A percentile compares a stretch with the other conserved stretches of the same genome.
phyloP scores from a whole-genome alignment of 768 basidiomycete genomes.

The Rhodosporidiobolus odoratus region DNA sequence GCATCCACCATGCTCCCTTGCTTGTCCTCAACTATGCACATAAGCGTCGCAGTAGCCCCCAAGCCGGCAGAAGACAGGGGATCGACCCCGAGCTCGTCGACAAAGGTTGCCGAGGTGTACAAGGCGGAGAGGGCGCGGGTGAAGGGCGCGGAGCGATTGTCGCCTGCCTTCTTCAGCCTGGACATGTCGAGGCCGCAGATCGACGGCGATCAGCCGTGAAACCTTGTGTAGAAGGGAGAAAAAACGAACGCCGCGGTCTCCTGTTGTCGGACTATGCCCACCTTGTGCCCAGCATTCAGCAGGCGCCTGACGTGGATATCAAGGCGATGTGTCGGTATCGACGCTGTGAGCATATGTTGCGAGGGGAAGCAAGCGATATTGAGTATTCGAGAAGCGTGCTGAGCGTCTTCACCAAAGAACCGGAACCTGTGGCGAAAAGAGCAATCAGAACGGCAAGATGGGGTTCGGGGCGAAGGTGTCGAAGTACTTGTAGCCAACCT shows the following conservation, averaged over 20 bases:
- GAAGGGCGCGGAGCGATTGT: constrained; percentile 68
- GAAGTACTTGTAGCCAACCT: constrained; percentile 61
- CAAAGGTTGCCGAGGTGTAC: constrained; percentile 56
- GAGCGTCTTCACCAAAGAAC: constrained; percentile 77
- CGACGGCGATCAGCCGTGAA: no score
- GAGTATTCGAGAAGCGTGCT: constrained; percentile 49
- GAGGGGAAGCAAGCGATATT: constrained; percentile 68
- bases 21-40: constrained; percentile 65
- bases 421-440: constrained; percentile 43
- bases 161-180: constrained; percentile 67
- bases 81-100: constrained; percentile 56
- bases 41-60: constrained; percentile 60
- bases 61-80: constrained; percentile 47
- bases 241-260: constrained; percentile 66
- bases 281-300: constrained; percentile 70
- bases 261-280: constrained; percentile 73
- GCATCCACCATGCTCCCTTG: constrained; percentile 52
- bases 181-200: no score
- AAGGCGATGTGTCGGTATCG: constrained; percentile 64
- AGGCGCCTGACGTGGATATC: constrained; percentile 48
- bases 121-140: constrained; percentile 49
- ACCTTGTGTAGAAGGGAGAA: no score
- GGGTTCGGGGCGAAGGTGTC: background rate
- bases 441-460: no score
- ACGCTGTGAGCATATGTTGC: constrained; percentile 69